Conservation (phyloP, 2,329 filamentous ascomycete genomes). For the Clonostachys byssicola region DNA sequence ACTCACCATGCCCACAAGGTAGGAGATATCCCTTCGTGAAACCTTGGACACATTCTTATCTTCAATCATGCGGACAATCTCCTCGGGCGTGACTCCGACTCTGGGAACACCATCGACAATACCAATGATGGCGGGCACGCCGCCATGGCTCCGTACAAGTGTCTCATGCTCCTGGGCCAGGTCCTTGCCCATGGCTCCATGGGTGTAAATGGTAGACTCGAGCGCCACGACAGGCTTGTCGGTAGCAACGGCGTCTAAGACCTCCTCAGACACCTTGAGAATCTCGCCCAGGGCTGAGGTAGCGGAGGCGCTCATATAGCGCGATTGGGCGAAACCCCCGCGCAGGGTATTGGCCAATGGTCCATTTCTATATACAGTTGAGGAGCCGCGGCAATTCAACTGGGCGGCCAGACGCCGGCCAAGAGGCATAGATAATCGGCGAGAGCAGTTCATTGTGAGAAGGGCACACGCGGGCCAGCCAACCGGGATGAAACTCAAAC, state of each 20-base stretch:
- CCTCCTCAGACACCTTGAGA: constrained; percentile 74
- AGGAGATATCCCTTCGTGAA: constrained; percentile 82
- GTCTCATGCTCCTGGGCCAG: constrained; percentile 77
- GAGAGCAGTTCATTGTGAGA: too few species aligned
- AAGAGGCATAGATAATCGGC: too few species aligned
- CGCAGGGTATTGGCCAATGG: too few species aligned
- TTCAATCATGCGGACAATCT: constrained; percentile 69
- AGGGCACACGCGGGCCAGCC: too few species aligned
- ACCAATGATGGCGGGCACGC: constrained; percentile 85
- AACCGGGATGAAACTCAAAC: too few species aligned
- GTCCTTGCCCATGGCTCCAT: constrained; percentile 75
- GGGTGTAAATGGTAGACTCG: constrained; percentile 96
- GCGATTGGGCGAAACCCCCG: neutral
- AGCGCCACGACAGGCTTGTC: constrained; percentile 85
- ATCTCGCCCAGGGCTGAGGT: constrained; percentile 20
- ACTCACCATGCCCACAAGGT: constrained; percentile 71
- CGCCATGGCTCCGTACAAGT: constrained; percentile 76
- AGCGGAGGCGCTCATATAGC: constrained; percentile 5
- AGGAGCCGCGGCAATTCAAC: too few species aligned
- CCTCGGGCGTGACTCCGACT: constrained; percentile 70
- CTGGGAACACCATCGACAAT: constrained; percentile 78
- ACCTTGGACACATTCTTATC: constrained; percentile 72
- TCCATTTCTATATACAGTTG: too few species aligned
- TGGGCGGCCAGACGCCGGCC: too few species aligned
- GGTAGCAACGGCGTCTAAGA: constrained; percentile 69